phyloP scores from a whole-genome alignment of 1,284 basidiomycete genomes.

The Ceratobasidium sp. region DNA sequence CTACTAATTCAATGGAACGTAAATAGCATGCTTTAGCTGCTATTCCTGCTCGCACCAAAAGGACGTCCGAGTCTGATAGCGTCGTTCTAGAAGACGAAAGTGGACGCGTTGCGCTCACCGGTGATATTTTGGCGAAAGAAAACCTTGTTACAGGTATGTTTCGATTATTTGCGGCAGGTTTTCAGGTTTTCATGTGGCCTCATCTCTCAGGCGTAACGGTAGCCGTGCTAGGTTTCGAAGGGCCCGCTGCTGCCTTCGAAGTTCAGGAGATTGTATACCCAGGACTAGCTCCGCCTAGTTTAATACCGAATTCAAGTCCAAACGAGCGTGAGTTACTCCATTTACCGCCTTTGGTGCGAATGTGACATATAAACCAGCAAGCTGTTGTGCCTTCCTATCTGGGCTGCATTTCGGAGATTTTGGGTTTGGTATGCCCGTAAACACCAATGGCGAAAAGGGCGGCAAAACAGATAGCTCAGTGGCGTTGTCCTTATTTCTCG shows the following conservation, averaged over 20 bases:
- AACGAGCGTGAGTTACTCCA: conserved; percentile 49
- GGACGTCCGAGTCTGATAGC: conserved; percentile 81
- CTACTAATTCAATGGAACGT: background rate
- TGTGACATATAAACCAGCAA: background rate
- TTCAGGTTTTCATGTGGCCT: conserved; percentile 50
- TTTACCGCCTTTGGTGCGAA: background rate
- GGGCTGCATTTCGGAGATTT: conserved; percentile 25
- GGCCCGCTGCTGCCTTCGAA: conserved; percentile 90
- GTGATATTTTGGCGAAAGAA: conserved; percentile 64
- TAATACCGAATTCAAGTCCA: conserved; percentile 55
- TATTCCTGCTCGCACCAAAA: conserved; percentile 79
- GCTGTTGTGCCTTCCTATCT: conserved; percentile 33
- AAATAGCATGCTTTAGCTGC: conserved; percentile 91
- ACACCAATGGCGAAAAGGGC: background rate
- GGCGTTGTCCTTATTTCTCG: conserved; percentile 27
- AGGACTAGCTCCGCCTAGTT: conserved; percentile 77
- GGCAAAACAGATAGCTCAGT: background rate
- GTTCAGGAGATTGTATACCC: conserved; percentile 82
- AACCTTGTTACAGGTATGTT: conserved; percentile 78
- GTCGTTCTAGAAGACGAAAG: conserved; percentile 96
- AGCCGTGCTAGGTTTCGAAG: conserved; percentile 91
- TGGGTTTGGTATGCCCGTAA: background rate
- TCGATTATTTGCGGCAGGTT: background rate
- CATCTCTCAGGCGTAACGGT: conserved; percentile 74
- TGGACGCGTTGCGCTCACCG: conserved; percentile 90